Percentiles rank a stretch among this genome's conserved stretches.
phyloP scores from a whole-genome alignment of 306 rosid genomes.

The Malus domestica region DNA sequence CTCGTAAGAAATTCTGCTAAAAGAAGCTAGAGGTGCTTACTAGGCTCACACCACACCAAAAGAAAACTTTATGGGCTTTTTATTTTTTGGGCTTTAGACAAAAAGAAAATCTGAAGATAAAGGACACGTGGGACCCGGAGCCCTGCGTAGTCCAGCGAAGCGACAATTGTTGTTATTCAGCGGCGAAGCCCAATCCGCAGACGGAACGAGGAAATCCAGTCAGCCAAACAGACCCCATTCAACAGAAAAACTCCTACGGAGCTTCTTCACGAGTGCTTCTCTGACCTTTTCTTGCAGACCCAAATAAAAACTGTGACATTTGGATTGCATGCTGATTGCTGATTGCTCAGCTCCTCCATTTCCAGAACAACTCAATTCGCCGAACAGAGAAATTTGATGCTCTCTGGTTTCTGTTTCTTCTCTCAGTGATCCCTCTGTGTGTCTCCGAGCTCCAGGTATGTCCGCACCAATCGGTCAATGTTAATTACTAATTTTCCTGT shows the following conservation, averaged over 20 bases:
- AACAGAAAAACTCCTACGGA: conserved; percentile 9
- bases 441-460: conserved; percentile 32
- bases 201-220: neutral
- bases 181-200: neutral
- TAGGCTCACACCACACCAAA: neutral
- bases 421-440: neutral
- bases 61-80: neutral
- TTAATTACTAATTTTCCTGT: conserved; percentile 1
- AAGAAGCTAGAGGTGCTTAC: neutral
- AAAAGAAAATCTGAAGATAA: neutral
- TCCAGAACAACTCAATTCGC: neutral
- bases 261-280: conserved; percentile 26
- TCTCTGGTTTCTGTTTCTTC: neutral
- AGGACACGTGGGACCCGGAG: neutral
- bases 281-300: neutral
- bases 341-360: neutral
- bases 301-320: conserved; percentile 1
- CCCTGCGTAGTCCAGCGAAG: neutral
- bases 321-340: neutral
- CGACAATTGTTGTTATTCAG: neutral
- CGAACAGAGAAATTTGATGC: conserved; percentile 3
- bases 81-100: neutral
- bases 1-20: neutral
- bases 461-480: conserved; percentile 1
- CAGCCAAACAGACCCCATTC: conserved; percentile 28